Evolutionary conservation across 2,329 filamentous ascomycete genomes (phyloP).

Genomic region (Fusarium clavum): DNA sequence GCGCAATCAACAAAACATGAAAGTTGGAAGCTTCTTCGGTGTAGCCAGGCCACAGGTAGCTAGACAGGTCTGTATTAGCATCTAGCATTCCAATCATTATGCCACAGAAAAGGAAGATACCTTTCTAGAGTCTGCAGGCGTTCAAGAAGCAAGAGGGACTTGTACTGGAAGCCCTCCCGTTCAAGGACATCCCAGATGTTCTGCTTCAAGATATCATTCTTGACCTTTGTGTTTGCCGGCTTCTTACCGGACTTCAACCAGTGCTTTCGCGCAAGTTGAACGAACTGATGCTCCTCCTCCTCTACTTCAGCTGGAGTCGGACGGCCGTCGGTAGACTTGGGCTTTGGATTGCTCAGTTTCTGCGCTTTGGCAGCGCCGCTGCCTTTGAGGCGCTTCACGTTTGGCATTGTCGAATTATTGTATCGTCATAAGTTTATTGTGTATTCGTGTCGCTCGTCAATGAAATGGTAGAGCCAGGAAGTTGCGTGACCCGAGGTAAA

Average conservation of each 20-base stretch:
- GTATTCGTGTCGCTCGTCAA: conserved; percentile 16
- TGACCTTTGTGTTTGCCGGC: conserved; percentile 75
- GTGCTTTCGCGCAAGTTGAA: conserved; percentile 82
- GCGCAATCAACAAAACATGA: conserved; percentile 86
- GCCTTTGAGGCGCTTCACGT: conserved; percentile 69
- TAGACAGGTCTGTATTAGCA: conserved; percentile 51
- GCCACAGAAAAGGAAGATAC: conserved; percentile 54
- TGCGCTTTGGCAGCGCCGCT: conserved; percentile 58
- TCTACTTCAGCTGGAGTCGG: conserved; percentile 74
- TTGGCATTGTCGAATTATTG: conserved; percentile 60
- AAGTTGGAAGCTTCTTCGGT: conserved; percentile 89
- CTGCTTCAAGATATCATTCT: conserved; percentile 86
- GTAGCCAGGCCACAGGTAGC: conserved; percentile 96
- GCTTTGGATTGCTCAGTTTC: conserved; percentile 52
- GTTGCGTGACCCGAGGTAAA: conserved; percentile 24
- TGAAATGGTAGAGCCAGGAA: conserved; percentile 16
- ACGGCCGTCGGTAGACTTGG: conserved; percentile 54
- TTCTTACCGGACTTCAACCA: conserved; percentile 79
- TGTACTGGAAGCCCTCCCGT: conserved; percentile 80
- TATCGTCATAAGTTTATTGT: conserved; percentile 41
- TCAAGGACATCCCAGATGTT: conserved; percentile 92
- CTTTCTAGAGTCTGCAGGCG: conserved; percentile 90
- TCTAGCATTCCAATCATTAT: conserved; percentile 14
- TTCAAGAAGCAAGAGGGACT: conserved; percentile 84
- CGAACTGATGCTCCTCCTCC: conserved; percentile 77